Percentiles rank a stretch among this genome's conserved stretches.
phyloP scores from a whole-genome alignment of 768 basidiomycete species.

The Trametes sanguinea region DNA sequence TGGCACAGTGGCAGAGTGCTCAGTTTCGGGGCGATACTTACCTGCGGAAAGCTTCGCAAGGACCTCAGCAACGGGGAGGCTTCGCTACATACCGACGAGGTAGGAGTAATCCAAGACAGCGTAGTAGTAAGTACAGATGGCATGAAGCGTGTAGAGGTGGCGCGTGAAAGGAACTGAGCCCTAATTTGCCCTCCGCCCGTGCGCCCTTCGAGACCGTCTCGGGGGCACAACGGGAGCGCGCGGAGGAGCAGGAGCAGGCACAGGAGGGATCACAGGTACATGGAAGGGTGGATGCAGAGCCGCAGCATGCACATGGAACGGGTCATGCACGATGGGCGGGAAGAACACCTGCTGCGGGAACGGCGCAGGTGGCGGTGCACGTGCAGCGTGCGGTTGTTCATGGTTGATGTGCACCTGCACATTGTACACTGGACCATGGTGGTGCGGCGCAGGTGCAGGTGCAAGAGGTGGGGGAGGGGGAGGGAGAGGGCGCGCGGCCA shows the following conservation, averaged over 20 bases:
- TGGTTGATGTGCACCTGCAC: conserved; percentile 18
- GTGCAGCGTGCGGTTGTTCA: neutral
- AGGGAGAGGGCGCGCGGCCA: neutral
- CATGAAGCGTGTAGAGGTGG: neutral
- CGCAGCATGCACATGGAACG: neutral
- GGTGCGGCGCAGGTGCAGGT: neutral
- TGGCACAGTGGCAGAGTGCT: too few relatives aligned
- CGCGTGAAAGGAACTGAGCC: neutral
- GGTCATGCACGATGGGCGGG: neutral
- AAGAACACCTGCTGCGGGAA: neutral
- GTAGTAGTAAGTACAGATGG: neutral
- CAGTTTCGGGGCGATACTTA: too few relatives aligned
- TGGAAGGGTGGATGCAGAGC: neutral
- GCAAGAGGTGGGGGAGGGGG: neutral
- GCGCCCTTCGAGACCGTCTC: conserved; percentile 2
- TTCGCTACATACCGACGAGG: too few relatives aligned
- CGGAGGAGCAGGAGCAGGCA: neutral
- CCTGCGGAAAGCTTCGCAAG: too few relatives aligned
- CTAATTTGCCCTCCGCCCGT: neutral
- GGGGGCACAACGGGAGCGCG: neutral
- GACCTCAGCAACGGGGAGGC: too few relatives aligned
- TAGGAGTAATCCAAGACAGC: neutral
- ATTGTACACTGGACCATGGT: conserved; percentile 14
- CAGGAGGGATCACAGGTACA: neutral
- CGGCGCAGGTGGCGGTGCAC: neutral